Percentiles rank a stretch among this genome's conserved stretches.
Evolutionary conservation across 1,284 basidiomycete genomes (phyloP).

Genomic region (Rhodotorula sp.): DNA sequence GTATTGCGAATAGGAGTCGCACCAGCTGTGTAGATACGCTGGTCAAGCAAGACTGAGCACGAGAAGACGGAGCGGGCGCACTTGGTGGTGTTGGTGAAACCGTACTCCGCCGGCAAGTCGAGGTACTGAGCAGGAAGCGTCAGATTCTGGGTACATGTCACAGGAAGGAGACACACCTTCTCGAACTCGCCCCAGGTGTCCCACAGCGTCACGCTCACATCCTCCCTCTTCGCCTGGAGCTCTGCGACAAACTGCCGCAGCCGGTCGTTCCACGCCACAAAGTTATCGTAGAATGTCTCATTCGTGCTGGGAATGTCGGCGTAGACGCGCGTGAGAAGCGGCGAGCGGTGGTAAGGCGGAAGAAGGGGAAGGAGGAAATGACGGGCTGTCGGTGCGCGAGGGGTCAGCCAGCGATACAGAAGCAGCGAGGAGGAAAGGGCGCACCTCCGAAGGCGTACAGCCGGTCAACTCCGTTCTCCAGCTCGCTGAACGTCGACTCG

Average conservation of each 20-base stretch:
- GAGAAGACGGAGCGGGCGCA: background rate
- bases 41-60: background rate
- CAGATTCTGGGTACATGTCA: rapidly evolving
- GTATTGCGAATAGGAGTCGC: background rate
- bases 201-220: background rate
- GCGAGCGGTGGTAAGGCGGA: slow-evolving; percentile 6
- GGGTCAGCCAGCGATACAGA: background rate
- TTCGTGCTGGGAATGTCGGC: background rate
- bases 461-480: background rate
- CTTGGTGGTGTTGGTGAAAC: background rate
- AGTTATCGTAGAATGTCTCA: background rate
- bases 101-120: background rate
- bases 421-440: background rate
- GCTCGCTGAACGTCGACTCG: background rate
- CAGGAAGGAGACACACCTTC: background rate
- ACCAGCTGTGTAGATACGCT: background rate
- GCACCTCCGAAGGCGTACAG: slow-evolving; percentile 8
- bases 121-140: background rate
- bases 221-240: background rate
- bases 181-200: slow-evolving; percentile 8
- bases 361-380: slow-evolving; percentile 16
- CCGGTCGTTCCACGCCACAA: slow-evolving; percentile 8
- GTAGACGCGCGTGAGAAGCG: background rate
- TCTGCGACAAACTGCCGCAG: background rate
- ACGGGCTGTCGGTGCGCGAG: slow-evolving; percentile 4